Evolutionary conservation across 192 early-diverging fungal species (phyloP).

Genomic region (Podochytrium sp.): DNA sequence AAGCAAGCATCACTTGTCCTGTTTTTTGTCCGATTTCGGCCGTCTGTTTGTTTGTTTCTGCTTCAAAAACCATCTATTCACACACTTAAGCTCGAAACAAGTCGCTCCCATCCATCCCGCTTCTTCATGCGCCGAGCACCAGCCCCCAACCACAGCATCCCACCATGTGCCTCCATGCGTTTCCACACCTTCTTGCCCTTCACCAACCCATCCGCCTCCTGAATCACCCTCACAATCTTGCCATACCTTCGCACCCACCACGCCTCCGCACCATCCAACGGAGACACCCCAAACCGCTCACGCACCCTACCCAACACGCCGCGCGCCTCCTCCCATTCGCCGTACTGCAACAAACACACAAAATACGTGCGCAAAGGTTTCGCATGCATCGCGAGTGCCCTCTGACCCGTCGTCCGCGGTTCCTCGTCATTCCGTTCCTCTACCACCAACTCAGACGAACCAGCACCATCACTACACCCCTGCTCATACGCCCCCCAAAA

Average conservation of each 20-base stretch:
- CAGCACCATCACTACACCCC: not conserved
- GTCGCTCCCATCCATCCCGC: not conserved
- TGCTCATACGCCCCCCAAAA: not conserved
- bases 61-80: not conserved
- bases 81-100: not conserved
- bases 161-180: not conserved
- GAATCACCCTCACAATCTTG: not conserved
- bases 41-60: not conserved
- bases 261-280: not conserved
- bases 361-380: not conserved
- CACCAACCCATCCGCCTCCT: not conserved
- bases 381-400: not conserved
- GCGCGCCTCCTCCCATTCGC: not conserved
- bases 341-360: not conserved
- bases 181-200: not conserved
- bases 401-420: not conserved
- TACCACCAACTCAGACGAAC: not conserved
- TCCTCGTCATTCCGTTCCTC: not conserved
- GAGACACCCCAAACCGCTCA: not conserved
- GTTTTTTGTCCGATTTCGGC: not conserved
- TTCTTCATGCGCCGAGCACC: not conserved
- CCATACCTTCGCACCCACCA: not conserved
- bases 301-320: not conserved
- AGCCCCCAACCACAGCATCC: not conserved
- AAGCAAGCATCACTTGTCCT: not conserved